Percentiles rank a stretch among this genome's conserved stretches.
Evolutionary conservation across 139 green algal species (phyloP).

Genomic region (Trebouxia sp.): DNA sequence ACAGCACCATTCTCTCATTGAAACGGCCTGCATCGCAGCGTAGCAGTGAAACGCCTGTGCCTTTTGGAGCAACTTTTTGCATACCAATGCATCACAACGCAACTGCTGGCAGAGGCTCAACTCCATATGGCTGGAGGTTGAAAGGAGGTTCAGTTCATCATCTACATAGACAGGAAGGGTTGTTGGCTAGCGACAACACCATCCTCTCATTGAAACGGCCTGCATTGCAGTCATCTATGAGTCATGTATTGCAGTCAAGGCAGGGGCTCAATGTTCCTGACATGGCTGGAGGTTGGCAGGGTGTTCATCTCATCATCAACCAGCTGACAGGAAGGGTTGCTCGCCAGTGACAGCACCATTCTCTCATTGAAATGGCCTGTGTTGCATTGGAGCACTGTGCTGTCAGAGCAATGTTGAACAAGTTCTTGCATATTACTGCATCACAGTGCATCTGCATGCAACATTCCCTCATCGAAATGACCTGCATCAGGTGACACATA

Average conservation of each 20-base stretch:
- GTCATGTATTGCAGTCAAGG: too few species aligned
- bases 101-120: too few species aligned
- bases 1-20: slow-evolving; percentile 98
- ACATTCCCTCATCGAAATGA: slow-evolving; percentile 96
- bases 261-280: slow-evolving; percentile 69
- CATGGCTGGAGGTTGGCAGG: slow-evolving; percentile 85
- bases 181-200: slow-evolving; percentile 89
- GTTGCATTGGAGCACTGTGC: too few species aligned
- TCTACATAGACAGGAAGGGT: slow-evolving; percentile 31
- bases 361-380: slow-evolving; percentile 96
- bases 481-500: slow-evolving; percentile 64
- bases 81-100: too few species aligned
- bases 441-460: too few species aligned
- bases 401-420: not conserved
- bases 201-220: slow-evolving; percentile 97
- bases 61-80: not conserved
- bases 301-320: slow-evolving; percentile 99
- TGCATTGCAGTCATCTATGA: slow-evolving; percentile 28
- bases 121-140: too few species aligned
- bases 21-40: slow-evolving; percentile 79
- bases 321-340: slow-evolving; percentile 81
- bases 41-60: not conserved
- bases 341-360: slow-evolving; percentile 91
- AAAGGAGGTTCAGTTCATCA: not conserved
- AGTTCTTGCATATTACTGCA: too few species aligned